Evolutionary conservation across 176 grass and related monocot genomes (phyloP).

Genomic region (Elaeis guineensis): DNA sequence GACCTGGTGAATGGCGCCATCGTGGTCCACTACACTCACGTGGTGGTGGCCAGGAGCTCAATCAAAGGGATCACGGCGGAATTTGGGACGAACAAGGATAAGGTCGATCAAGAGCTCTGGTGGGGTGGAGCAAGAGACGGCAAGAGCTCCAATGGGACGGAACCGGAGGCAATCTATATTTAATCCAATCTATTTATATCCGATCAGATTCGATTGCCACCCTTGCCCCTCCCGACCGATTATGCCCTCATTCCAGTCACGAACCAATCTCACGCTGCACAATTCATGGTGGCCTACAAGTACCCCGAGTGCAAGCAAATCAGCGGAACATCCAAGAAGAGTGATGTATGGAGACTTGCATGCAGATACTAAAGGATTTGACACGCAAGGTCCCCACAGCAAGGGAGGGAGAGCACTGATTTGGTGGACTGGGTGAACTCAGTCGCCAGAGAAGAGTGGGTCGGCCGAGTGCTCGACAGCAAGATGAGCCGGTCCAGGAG

Average conservation of each 20-base stretch:
- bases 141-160: no score
- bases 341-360: slow-evolving; percentile 86
- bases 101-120: no score
- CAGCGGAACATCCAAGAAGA: slow-evolving; percentile 73
- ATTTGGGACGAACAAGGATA: no score
- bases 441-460: slow-evolving; percentile 38
- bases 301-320: slow-evolving; percentile 61
- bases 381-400: slow-evolving; percentile 15
- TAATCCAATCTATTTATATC: no score
- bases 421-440: slow-evolving; percentile 19
- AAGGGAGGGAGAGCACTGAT: slow-evolving; percentile 34
- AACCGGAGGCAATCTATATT: no score
- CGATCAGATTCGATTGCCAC: no score
- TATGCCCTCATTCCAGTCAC: slow-evolving; percentile 54
- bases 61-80: no score
- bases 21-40: no score
- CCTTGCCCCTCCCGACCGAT: no score
- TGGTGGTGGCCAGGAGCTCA: no score
- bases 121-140: no score
- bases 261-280: slow-evolving; percentile 73
- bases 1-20: no score
- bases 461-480: slow-evolving; percentile 30
- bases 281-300: slow-evolving; percentile 73
- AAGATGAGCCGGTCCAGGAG: slow-evolving; percentile 18
- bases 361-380: slow-evolving; percentile 72